Evolutionary conservation across 192 early-diverging fungal species (phyloP), one percentile per base, ranked within the genome.

Genomic region (Coemansia sp.): DNA sequence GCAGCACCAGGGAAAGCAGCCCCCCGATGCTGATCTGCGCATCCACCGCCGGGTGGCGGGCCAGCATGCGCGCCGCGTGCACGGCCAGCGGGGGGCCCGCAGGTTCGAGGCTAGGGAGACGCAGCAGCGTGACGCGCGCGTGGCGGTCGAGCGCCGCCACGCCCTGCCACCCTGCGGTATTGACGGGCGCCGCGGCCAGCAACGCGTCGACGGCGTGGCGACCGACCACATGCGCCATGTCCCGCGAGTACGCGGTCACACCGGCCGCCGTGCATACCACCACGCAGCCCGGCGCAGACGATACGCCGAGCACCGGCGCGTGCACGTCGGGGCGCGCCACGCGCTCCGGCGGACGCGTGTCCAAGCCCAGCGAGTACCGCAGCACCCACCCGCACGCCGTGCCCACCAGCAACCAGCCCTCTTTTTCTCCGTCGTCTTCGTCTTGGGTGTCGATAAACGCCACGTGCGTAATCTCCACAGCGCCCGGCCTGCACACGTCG

Each of bases 341-440:
- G 10, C 49, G 45, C 2, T 23, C 42, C 3, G 61, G 64, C 39
- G 56, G 67, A 5, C 24, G 18, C 19, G 39, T 12, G 1, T 0
- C 4, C n/a, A 43, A 53, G 27, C 17, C 40, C 14, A 72, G 33
- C 4, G 52, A 3, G n/a, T 73, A 73, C 22, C 23, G 30, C 19
- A 64, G 24, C 12, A 73, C 57, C 24, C 59, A 53, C 17, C 71
- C 71, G 9, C 42, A 34, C 11, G 71, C 67, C 11, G 71, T 73
- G 23, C 71, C 71, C 1, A 58, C 44, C 4, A 62, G 39, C 42
- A 73, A 27, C 25, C 27, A 43, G 22, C 11, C n/a, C 38, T 17
- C 21, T n/a, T 11, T 6, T 15, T 18, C 59, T 14, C 41, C 14
- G 21, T 37, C 21, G 17, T 2, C 12, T 25, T 61, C 39, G 18